Evolutionary conservation across 2,329 filamentous ascomycete species (phyloP), one percentile per base, ranked within the genome.

Genomic region (Nothopassalora personata): DNA sequence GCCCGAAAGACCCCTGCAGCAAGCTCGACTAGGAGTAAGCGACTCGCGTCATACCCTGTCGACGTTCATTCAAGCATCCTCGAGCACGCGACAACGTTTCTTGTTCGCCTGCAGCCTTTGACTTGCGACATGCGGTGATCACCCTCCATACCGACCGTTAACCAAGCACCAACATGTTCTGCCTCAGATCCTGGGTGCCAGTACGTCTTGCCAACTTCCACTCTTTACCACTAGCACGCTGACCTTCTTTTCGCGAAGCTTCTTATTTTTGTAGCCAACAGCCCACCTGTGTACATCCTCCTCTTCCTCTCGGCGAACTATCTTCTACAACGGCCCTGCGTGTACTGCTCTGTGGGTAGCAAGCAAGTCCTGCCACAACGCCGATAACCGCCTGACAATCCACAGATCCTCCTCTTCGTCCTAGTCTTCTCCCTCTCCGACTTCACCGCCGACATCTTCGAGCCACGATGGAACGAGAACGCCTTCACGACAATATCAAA

Each of bases 401-500:
- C 15, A 10, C 18, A 53, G 51, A 86, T 97, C 62, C 88, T 99
- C 56, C 90, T 99, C 52, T 83, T 96, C 65, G 91, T 97, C 68
- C 90, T 99, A 67, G 96, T 97, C 79, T 83, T 92, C 66, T 95
- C 91, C 73, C 94, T 97, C 78, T 94, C 97, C 80, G 93, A 97
- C 78, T 89, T 97, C 70, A 83, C 81, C 66, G 89, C 86, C 69
- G 91, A 95, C 77, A 97, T 92, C 93, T 97, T 97, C 75, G 86
- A 92, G 67, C 87, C 92, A n/a, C 83, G 90, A 64, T 71, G 68
- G 65, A 57, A 60, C 27, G 60, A 62, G 47, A 65, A 56, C 54
- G 61, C 62, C 33, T 53, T 53, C 23, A 46, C 19, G 70, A 73
- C 60, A 67, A 51, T 67, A 7, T 63, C 74, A 1, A 75, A 76